Evolutionary conservation across 345 rosid species (phyloP).

Genomic region (Acer saccharum): DNA sequence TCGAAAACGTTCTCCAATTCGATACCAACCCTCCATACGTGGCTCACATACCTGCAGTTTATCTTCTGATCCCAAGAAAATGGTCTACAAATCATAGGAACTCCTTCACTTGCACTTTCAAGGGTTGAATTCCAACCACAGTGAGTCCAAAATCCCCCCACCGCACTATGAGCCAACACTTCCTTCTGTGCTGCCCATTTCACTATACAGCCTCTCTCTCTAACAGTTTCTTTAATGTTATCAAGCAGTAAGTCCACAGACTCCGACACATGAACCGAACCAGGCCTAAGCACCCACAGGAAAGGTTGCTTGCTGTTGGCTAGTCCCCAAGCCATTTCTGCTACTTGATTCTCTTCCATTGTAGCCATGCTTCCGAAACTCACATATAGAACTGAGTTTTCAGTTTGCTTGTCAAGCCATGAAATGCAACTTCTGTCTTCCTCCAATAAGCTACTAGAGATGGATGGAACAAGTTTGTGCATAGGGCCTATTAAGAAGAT

Average conservation of each 20-base stretch:
- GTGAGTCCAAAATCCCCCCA: constrained; percentile 46
- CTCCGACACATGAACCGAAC: not conserved
- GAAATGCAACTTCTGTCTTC: not conserved
- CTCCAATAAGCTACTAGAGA: not conserved
- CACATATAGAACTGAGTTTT: not conserved
- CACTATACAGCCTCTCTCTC: not conserved
- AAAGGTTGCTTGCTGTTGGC: not conserved
- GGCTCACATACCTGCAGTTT: too few relatives aligned
- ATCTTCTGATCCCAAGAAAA: too few relatives aligned
- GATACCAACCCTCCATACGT: too few relatives aligned
- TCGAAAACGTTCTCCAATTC: not conserved
- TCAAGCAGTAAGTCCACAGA: not conserved
- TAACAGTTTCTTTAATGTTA: not conserved
- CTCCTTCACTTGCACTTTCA: constrained; percentile 44
- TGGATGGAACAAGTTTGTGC: not conserved
- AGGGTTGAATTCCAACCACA: constrained; percentile 55
- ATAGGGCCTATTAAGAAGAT: not conserved
- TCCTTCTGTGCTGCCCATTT: not conserved
- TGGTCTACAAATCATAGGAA: constrained; percentile 40
- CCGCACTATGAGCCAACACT: constrained; percentile 14
- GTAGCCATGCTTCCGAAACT: not conserved
- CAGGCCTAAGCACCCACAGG: not conserved
- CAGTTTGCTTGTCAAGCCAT: not conserved
- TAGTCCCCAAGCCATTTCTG: not conserved
- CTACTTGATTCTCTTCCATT: not conserved